phyloP scores from a whole-genome alignment of 2,329 filamentous ascomycete species.

The Cladosporium velox region DNA sequence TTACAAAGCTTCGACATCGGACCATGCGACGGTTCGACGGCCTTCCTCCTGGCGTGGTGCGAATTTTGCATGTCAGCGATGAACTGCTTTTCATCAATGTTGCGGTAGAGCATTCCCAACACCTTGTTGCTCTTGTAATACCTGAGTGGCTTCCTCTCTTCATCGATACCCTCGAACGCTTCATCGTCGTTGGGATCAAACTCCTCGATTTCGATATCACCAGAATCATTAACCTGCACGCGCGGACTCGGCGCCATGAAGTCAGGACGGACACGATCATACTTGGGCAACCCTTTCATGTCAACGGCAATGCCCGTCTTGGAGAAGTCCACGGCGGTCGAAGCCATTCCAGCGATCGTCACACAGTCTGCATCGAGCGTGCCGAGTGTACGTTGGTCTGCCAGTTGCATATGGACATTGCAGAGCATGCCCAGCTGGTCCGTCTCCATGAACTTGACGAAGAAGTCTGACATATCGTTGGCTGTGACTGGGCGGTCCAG shows the following conservation, averaged over 20 bases:
- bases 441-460: constrained; percentile 71
- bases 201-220: constrained; percentile 52
- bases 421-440: constrained; percentile 48
- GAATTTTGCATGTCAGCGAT: constrained; percentile 51
- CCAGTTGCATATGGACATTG: constrained; percentile 44
- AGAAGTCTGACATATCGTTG: constrained; percentile 76
- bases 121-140: constrained; percentile 71
- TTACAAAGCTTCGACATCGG: constrained; percentile 41
- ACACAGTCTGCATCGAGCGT: constrained; percentile 40
- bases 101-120: constrained; percentile 70
- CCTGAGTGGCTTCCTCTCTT: constrained; percentile 39
- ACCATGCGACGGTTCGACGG: background rate
- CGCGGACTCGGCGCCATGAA: constrained; percentile 56
- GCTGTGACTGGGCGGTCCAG: constrained; percentile 62
- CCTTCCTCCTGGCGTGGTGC: constrained; percentile 25
- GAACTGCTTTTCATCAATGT: constrained; percentile 71
- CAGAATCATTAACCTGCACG: constrained; percentile 45
- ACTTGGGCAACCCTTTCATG: constrained; percentile 46
- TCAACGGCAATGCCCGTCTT: constrained; percentile 63
- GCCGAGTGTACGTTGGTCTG: constrained; percentile 39
- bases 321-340: constrained; percentile 42
- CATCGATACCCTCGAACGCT: constrained; percentile 38
- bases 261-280: constrained; percentile 48
- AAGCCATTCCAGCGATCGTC: constrained; percentile 43
- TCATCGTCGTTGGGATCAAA: constrained; percentile 47